Evolutionary conservation across 441 rosid species (phyloP), one percentile per base, ranked within the genome.

Genomic region (Populus hybrid): DNA sequence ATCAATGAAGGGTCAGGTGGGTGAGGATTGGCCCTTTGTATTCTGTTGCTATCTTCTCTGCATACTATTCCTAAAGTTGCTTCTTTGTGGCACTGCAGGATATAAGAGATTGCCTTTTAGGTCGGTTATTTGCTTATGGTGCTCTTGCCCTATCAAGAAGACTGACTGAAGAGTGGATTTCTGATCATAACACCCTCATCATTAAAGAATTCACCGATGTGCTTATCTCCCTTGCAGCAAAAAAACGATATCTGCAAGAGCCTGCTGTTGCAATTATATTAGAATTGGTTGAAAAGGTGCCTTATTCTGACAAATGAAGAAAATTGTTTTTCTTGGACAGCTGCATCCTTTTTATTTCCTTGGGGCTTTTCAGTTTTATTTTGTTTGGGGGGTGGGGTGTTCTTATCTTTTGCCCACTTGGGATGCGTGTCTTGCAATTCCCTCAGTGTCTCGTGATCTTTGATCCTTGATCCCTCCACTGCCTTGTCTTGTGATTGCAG

Each of bases 1-100:
- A 4, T 90, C 98, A 18, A 91, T 91, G 98, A 96, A 87, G 89
- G 98, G 99, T 46, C 97, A 92, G 90, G 99, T 94, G 79, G 64
- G 91, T 79, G 75, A 79, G 50, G 50, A 50, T 81, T 77, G 30
- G 7, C 42, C 1, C 32, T 59, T n/a, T 73, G 24, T 69, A 12
- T 53, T 66, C 40, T 78, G n/a, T 75, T 82, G 65, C 69, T 75
- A 30, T 82, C 42, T 71, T 46, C 65, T 66, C 34, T 32, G 35
- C 64, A 70, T 63, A 28, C 42, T 57, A 28, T 77, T 42, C 40
- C 75, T 68, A 23, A 70, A 70, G 63, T 61, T 57, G 19, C 40
- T 77, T 74, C 12, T 70, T 78, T 82, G 11, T 78, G 61, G 67
- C 63, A 9, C 81, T 79, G 64, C 89, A 94, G 99, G 99, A 95